Conservation (phyloP, 1,139 yeast species). For the Debaryomyces robertsiae region DNA sequence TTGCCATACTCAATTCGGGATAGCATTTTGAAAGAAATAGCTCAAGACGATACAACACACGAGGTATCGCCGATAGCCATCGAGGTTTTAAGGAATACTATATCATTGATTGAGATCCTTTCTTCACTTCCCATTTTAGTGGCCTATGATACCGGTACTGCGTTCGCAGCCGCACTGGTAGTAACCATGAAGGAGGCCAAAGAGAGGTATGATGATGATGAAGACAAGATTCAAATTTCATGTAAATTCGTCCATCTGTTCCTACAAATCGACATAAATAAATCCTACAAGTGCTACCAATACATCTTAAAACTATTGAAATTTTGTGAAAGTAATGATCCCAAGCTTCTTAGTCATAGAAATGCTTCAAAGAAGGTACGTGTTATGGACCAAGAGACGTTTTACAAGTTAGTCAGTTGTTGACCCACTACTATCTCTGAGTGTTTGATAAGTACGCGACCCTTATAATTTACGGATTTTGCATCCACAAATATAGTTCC, state of each 20-base stretch:
- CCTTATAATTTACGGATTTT: slow-evolving; percentile 4
- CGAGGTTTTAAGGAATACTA: slow-evolving; percentile 38
- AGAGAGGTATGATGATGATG: slow-evolving; percentile 21
- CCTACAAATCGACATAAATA: slow-evolving; percentile 8
- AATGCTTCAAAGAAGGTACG: slow-evolving; percentile 31
- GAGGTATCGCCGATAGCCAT: slow-evolving; percentile 9
- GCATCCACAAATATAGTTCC: slow-evolving; percentile 14
- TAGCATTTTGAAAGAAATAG: slow-evolving; percentile 17
- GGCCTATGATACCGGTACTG: slow-evolving; percentile 35
- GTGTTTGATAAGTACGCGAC: slow-evolving; percentile 8
- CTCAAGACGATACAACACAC: slow-evolving; percentile 8
- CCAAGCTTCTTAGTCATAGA: slow-evolving; percentile 33
- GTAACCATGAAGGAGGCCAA: slow-evolving; percentile 35
- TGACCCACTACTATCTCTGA: not conserved
- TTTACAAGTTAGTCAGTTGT: slow-evolving; percentile 19
- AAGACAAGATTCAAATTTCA: slow-evolving; percentile 26
- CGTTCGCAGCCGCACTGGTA: slow-evolving; percentile 39
- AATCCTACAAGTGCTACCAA: slow-evolving; percentile 38
- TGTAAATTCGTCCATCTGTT: slow-evolving; percentile 4
- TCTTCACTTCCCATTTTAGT: slow-evolving; percentile 45
- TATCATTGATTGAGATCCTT: slow-evolving; percentile 41
- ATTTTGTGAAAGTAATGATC: slow-evolving; percentile 31
- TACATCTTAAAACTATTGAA: slow-evolving; percentile 34
- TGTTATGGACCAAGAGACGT: slow-evolving; percentile 19
- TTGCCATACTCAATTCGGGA: slow-evolving; percentile 44